Evolutionary conservation across 2,329 filamentous ascomycete species (phyloP), one percentile per base, ranked within the genome.

Genomic region (Colletotrichum tropicale): DNA sequence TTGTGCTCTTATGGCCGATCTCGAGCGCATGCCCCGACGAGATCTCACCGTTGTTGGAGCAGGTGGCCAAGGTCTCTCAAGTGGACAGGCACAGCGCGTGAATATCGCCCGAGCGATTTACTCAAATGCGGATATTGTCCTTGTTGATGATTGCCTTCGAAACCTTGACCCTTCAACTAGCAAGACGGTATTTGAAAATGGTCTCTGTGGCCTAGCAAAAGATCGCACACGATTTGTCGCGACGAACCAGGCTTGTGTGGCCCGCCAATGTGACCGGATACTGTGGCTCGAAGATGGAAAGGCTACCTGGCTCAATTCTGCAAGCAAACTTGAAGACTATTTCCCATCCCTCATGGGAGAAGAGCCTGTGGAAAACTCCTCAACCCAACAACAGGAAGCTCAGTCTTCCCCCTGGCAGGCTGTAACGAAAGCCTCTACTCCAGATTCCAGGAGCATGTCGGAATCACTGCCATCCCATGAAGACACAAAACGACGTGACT

Each of bases 1-100:
- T 28, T 55, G 36, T 8, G 65, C n/a, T 32, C 65, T 66, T 9
- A 13, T 30, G 8, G 13, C 12, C 6, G 65, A 66, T 32, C 16
- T 55, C 6, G 65, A 66, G 10, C 38, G 65, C n/a, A 28, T 66
- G 26, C 65, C 43, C 18, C 26, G 24, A 3, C 18, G 38, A 48
- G 65, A 66, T 66, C 36, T 55, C 26, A 98, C 96, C 0, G 76
- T 91, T 0, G 88, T 98, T 2, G 95, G 96, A 2, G 94, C 96
- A 61, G 94, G 95, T 4, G 95, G 95, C 0, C 89, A 93, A 24
- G 86, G 89, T 0, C 84, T 98, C 0, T 95, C 93, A 0, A 95
- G 95, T 0, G 96, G 96, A 0, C 96, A 98, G 82, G 91, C 93
- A 1, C 96, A 98, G 82, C 89, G 95, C 1, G 84, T 98, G 3